Evolutionary conservation across 1,139 yeast genomes (phyloP).

Genomic region (Ashbya aceris): DNA sequence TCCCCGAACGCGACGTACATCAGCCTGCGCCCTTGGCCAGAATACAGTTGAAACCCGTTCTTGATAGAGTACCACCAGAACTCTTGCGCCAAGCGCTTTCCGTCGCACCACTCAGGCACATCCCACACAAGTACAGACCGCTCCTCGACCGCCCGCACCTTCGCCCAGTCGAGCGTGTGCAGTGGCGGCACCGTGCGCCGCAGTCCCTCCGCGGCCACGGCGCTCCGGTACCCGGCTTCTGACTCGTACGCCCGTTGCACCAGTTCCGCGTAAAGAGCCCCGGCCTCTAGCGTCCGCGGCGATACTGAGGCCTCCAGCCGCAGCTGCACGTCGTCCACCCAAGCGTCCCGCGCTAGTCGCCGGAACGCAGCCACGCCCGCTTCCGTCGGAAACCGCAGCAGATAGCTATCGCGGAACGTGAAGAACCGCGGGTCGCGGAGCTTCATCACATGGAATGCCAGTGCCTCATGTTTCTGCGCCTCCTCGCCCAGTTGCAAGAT

Average conservation of each 20-base stretch:
- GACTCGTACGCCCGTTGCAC: conserved; percentile 21
- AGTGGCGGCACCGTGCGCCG: neutral
- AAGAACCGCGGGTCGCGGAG: conserved; percentile 25
- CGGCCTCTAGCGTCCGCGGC: conserved; percentile 4
- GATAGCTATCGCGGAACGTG: conserved; percentile 24
- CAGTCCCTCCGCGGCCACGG: conserved; percentile 3
- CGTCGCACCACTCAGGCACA: conserved; percentile 17
- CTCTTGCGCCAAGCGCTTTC: conserved; percentile 12
- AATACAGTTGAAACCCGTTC: conserved; percentile 20
- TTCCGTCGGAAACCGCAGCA: conserved; percentile 17
- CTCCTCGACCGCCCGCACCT: conserved; percentile 14
- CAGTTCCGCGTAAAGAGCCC: conserved; percentile 13
- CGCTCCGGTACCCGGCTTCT: conserved; percentile 11
- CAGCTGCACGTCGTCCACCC: conserved; percentile 17
- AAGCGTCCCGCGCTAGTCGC: conserved; percentile 10
- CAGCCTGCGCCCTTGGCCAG: conserved; percentile 18
- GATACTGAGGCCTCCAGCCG: conserved; percentile 10
- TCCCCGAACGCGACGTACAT: conserved; percentile 21
- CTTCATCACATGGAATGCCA: conserved; percentile 15
- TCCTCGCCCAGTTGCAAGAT: conserved; percentile 4
- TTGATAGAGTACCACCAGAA: conserved; percentile 27
- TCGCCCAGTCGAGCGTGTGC: conserved; percentile 2
- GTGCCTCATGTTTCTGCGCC: neutral
- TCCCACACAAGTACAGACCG: conserved; percentile 26
- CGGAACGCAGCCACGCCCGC: conserved; percentile 12